Percentiles rank a stretch among this genome's conserved stretches.
Evolutionary conservation across 2,329 filamentous ascomycete genomes (phyloP).

Genomic region (Aphanocladium album): DNA sequence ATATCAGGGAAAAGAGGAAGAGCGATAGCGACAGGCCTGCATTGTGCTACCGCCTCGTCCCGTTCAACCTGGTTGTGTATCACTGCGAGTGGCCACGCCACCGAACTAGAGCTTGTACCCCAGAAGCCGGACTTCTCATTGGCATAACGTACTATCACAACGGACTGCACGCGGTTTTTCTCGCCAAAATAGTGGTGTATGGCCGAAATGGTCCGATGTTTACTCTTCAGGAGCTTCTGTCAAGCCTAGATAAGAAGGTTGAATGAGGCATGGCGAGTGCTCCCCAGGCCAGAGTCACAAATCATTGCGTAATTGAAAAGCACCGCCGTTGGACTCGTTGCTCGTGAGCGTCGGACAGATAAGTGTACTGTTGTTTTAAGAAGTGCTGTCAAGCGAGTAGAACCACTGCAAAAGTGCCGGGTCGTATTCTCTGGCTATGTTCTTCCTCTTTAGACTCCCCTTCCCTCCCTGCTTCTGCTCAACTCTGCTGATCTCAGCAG

Average conservation of each 20-base stretch:
- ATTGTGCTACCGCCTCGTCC: neutral
- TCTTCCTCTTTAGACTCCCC: too few species aligned
- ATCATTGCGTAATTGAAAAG: too few species aligned
- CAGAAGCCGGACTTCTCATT: neutral
- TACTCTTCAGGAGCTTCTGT: neutral
- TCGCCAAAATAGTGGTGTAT: conserved; percentile 1
- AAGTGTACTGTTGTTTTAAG: too few species aligned
- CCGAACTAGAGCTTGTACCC: neutral
- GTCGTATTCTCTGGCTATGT: too few species aligned
- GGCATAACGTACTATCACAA: neutral
- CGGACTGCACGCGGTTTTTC: neutral
- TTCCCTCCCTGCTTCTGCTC: too few species aligned
- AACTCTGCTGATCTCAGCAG: too few species aligned
- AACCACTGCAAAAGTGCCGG: too few species aligned
- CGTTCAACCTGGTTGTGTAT: neutral
- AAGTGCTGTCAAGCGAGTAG: too few species aligned
- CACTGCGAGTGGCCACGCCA: neutral
- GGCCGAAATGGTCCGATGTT: conserved; percentile 2
- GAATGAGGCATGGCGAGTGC: neutral
- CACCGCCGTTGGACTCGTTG: too few species aligned
- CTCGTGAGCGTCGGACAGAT: too few species aligned
- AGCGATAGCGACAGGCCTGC: neutral
- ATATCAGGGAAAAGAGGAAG: neutral
- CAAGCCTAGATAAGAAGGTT: neutral
- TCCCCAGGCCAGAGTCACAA: neutral